Conservation (phyloP, 306 rosid species). For the Lablab purpureus region DNA sequence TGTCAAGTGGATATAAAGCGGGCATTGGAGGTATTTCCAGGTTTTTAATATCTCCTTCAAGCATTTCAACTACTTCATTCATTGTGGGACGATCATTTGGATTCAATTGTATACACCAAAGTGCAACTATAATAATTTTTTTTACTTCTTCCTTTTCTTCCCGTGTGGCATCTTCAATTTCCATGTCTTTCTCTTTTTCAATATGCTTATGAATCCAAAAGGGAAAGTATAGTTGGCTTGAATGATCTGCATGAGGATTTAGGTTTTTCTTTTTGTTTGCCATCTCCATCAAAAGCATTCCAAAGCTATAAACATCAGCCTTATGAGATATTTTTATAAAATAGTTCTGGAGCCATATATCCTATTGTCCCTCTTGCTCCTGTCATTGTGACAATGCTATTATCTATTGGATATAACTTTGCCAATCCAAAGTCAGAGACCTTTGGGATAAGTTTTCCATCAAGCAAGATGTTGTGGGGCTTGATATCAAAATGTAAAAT, state of each 20-base stretch:
- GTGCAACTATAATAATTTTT: constrained; percentile 45
- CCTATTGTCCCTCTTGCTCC: background rate
- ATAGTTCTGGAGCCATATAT: background rate
- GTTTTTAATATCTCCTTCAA: constrained; percentile 39
- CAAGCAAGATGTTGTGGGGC: constrained; percentile 29
- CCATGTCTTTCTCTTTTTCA: background rate
- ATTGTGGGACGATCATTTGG: constrained; percentile 51
- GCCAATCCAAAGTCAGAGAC: constrained; percentile 43
- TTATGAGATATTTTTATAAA: background rate
- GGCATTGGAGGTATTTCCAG: constrained; percentile 47
- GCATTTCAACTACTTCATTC: constrained; percentile 49
- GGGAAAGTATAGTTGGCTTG: constrained; percentile 27
- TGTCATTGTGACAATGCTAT: background rate
- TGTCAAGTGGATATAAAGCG: constrained; percentile 15
- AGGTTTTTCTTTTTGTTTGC: constrained; percentile 21
- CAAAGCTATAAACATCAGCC: constrained; percentile 41
- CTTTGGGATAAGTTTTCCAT: constrained; percentile 32
- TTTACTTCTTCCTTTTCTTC: constrained; percentile 20
- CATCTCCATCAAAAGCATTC: constrained; percentile 45
- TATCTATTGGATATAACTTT: background rate
- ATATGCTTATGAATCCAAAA: constrained; percentile 28
- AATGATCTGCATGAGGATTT: background rate
- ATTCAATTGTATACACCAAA: constrained; percentile 33
- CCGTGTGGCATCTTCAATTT: background rate
- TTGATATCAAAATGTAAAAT: constrained; percentile 51